These are phyloP conservation scores for Geotrichum reessii DNA, from an alignment of 1,139 yeast genomes.

Conservation along the genomic window DNA sequence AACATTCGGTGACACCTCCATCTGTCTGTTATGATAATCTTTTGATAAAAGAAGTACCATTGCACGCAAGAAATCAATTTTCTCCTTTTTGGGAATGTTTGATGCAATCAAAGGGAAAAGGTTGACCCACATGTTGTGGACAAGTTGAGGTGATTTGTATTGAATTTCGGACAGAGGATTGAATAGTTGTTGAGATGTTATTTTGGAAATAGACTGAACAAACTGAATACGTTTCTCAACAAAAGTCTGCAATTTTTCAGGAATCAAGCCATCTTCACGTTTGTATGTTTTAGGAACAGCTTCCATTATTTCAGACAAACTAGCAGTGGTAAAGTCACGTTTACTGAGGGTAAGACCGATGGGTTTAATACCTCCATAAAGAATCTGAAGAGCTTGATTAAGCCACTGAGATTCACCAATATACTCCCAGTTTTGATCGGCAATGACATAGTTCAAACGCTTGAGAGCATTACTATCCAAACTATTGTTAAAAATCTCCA, in stretches of 20 bases:
- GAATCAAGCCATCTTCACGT: constrained; percentile 22
- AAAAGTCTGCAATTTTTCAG: constrained; percentile 36
- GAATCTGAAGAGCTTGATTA: constrained; percentile 83
- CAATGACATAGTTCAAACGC: constrained; percentile 73
- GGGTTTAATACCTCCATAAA: constrained; percentile 71
- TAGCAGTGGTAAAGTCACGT: constrained; percentile 52
- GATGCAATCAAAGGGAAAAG: constrained; percentile 76
- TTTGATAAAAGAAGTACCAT: constrained; percentile 75
- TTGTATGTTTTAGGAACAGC: constrained; percentile 28
- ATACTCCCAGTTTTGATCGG: constrained; percentile 96
- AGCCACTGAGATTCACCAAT: constrained; percentile 92
- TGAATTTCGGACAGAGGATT: constrained; percentile 75
- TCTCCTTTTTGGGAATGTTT: constrained; percentile 71
- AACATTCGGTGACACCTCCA: constrained; percentile 81
- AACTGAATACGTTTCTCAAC: constrained; percentile 50
- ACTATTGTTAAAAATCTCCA: constrained; percentile 74
- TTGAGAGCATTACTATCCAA: constrained; percentile 75
- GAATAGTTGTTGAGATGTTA: constrained; percentile 56
- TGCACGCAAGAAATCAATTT: constrained; percentile 74
- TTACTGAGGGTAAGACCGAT: constrained; percentile 43
- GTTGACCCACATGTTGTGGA: constrained; percentile 78
- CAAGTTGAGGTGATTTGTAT: constrained; percentile 72
- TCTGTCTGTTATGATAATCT: constrained; percentile 87
- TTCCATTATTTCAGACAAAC: constrained; percentile 46
- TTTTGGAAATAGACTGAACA: constrained; percentile 41